phyloP scores from a whole-genome alignment of 441 rosid genomes.

The Manihot esculenta region DNA sequence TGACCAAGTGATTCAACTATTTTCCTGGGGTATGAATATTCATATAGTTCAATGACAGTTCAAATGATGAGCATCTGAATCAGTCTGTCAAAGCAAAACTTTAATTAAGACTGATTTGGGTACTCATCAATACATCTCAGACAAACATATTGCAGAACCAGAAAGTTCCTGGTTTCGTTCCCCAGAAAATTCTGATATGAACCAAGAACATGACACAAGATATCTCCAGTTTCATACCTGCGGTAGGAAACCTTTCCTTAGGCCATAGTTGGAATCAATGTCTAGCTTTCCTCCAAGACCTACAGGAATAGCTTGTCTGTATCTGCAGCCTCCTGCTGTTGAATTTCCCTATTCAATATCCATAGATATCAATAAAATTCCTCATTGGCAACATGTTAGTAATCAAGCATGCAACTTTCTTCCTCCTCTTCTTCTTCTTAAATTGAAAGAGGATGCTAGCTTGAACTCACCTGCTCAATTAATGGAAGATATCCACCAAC shows the following conservation, averaged over 20 bases:
- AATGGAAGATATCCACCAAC: slow-evolving; percentile 92
- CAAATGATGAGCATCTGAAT: too few species aligned
- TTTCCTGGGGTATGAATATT: too few species aligned
- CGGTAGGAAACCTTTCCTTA: slow-evolving; percentile 79
- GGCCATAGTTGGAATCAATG: slow-evolving; percentile 61
- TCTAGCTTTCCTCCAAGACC: slow-evolving; percentile 68
- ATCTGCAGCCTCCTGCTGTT: slow-evolving; percentile 79
- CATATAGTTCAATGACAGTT: too few species aligned
- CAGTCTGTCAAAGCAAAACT: too few species aligned
- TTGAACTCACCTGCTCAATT: slow-evolving; percentile 67
- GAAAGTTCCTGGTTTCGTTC: too few species aligned
- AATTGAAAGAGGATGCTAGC: too few species aligned
- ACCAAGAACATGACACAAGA: not conserved
- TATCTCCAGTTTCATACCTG: slow-evolving; percentile 44
- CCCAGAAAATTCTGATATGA: not conserved
- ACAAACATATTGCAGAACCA: too few species aligned
- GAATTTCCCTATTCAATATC: slow-evolving; percentile 49
- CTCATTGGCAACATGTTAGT: not conserved
- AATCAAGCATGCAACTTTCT: not conserved
- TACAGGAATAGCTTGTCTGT: slow-evolving; percentile 78
- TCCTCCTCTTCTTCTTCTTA: too few species aligned
- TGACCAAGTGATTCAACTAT: too few species aligned
- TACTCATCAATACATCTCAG: too few species aligned
- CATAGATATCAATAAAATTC: not conserved
- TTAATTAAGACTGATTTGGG: too few species aligned